Conservation (phyloP, 139 green algal species). For the Pseudopediastrum boryanum region DNA sequence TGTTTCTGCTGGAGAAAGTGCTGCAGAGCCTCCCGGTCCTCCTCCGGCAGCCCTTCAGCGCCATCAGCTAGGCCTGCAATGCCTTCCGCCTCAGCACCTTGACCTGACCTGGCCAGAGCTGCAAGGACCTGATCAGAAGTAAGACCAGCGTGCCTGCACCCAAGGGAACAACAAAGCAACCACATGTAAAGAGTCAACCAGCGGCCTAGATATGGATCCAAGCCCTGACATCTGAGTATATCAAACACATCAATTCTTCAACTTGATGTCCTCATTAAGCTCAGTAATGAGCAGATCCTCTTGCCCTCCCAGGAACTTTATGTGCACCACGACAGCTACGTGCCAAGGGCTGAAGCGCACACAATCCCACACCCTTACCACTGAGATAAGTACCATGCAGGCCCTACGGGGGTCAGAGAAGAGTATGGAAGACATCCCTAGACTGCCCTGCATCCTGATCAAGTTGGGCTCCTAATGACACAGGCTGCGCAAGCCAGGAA, state of each 20-base stretch:
- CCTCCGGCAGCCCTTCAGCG: slow-evolving; percentile 54
- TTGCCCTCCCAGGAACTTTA: neutral
- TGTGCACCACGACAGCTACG: neutral
- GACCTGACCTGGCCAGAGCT: slow-evolving; percentile 56
- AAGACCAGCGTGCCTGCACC: slow-evolving; percentile 48
- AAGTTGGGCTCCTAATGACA: too few relatives aligned
- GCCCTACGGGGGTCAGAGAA: too few relatives aligned
- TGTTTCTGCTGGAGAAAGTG: slow-evolving; percentile 71
- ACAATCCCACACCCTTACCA: neutral
- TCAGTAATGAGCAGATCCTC: neutral
- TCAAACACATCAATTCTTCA: neutral
- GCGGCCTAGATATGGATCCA: neutral
- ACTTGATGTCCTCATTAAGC: neutral
- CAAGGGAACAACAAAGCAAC: neutral
- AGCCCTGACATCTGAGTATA: neutral
- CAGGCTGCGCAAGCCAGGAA: too few relatives aligned
- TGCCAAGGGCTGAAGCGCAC: neutral
- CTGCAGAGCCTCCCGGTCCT: slow-evolving; percentile 71
- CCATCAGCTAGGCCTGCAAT: slow-evolving; percentile 22
- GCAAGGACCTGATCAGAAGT: slow-evolving; percentile 65
- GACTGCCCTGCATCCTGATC: too few relatives aligned
- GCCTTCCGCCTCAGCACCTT: slow-evolving; percentile 30
- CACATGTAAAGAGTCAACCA: neutral
- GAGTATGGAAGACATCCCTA: too few relatives aligned
- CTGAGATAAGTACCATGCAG: too few relatives aligned